phyloP scores from a whole-genome alignment of 768 basidiomycete species.

The Boletus reticuloceps region DNA sequence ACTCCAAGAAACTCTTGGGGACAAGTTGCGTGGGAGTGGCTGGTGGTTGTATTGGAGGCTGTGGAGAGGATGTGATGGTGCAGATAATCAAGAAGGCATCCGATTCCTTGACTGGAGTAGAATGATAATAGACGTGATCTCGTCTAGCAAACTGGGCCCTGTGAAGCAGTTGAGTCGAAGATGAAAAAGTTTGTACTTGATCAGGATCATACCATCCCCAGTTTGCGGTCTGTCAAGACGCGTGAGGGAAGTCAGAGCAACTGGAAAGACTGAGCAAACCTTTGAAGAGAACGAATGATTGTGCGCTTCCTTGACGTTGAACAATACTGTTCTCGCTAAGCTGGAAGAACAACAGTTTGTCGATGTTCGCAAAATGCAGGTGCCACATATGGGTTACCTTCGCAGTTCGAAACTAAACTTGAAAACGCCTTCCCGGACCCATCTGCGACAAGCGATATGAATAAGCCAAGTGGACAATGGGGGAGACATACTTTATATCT shows the following conservation, averaged over 20 bases:
- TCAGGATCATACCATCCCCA: slow-evolving; percentile 71
- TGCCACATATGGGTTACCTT: slow-evolving; percentile 40
- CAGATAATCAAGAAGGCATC: slow-evolving; percentile 79
- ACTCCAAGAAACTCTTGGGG: slow-evolving; percentile 64
- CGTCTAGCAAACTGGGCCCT: slow-evolving; percentile 81
- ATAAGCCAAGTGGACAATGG: neutral
- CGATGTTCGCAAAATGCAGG: neutral
- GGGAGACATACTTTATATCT: slow-evolving; percentile 49
- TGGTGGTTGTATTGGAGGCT: slow-evolving; percentile 46
- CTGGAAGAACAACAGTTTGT: slow-evolving; percentile 12
- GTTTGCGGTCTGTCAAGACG: slow-evolving; percentile 60
- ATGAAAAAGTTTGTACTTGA: neutral
- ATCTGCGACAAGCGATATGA: slow-evolving; percentile 41
- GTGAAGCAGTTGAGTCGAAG: slow-evolving; percentile 1
- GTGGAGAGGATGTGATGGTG: slow-evolving; percentile 69
- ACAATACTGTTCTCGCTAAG: slow-evolving; percentile 49
- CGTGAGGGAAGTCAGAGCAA: slow-evolving; percentile 8
- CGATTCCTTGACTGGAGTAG: slow-evolving; percentile 45
- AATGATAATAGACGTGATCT: slow-evolving; percentile 65
- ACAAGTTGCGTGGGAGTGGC: slow-evolving; percentile 50
- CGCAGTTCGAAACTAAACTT: slow-evolving; percentile 83
- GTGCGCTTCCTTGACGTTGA: slow-evolving; percentile 72
- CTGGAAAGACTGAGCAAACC: slow-evolving; percentile 28
- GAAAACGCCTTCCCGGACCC: slow-evolving; percentile 83
- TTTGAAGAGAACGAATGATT: slow-evolving; percentile 82